Evolutionary conservation across 805 yeast species (phyloP).

Genomic region (Zygoascus flipseniorum): DNA sequence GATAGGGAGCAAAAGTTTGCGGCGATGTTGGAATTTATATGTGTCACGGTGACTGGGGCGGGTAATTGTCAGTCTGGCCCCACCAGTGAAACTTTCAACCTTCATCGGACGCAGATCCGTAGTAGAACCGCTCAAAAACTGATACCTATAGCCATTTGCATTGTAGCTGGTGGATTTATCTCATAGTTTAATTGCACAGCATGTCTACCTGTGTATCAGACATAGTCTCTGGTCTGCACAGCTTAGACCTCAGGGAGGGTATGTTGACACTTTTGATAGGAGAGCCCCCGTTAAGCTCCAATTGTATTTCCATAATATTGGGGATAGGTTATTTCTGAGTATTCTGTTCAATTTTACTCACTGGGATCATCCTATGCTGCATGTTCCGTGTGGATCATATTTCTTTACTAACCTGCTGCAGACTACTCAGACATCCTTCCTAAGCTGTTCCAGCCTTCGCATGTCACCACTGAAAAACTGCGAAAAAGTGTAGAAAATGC

Average conservation of each 20-base stretch:
- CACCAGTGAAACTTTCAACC: background rate
- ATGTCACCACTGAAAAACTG: background rate
- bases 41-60: background rate
- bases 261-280: background rate
- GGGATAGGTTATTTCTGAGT: no score
- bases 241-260: background rate
- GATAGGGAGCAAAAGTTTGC: slow-evolving; percentile 5
- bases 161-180: no score
- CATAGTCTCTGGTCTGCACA: background rate
- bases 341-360: no score
- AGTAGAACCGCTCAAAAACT: no score
- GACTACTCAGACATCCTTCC: background rate
- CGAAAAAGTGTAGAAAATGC: background rate
- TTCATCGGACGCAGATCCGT: background rate
- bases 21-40: background rate
- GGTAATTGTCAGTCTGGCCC: background rate
- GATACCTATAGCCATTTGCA: no score
- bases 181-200: background rate
- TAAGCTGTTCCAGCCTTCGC: background rate
- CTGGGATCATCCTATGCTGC: no score
- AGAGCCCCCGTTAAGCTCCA: no score
- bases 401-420: background rate
- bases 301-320: no score
- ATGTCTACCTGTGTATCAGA: background rate
- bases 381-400: background rate